These are phyloP conservation scores for Xylaria sp. DNA, from an alignment of 2,329 filamentous ascomycete species.

Conservation along the genomic window DNA sequence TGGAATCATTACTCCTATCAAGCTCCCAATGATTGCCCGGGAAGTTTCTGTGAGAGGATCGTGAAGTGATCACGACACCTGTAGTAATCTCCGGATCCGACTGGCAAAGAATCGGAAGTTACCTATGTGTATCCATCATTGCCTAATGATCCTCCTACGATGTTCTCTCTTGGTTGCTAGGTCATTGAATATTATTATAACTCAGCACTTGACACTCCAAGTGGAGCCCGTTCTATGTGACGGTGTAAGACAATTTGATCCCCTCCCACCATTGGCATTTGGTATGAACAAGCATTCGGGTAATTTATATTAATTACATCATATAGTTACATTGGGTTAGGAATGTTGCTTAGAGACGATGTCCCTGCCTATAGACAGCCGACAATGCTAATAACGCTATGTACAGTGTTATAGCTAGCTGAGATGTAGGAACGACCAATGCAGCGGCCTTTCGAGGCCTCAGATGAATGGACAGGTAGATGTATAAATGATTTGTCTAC, in stretches of 20 bases:
- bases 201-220: not conserved
- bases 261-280: not conserved
- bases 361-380: slow-evolving; percentile 6
- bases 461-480: not conserved
- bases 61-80: not conserved
- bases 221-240: not conserved
- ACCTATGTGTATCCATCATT: not conserved
- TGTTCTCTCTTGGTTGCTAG: not conserved
- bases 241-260: not conserved
- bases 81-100: not conserved
- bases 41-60: not conserved
- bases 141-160: not conserved
- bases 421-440: not conserved
- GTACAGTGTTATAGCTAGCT: not conserved
- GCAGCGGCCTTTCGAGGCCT: not conserved
- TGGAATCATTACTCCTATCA: not conserved
- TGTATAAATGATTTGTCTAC: not conserved
- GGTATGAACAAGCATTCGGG: slow-evolving; percentile 14
- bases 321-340: slow-evolving; percentile 17
- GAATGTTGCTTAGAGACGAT: not conserved
- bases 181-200: not conserved
- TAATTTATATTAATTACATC: slow-evolving; percentile 14
- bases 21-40: not conserved
- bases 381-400: not conserved
- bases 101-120: not conserved